These are phyloP conservation scores for Saturnispora besseyi DNA, from an alignment of 805 yeast species.

Conservation along the genomic window DNA sequence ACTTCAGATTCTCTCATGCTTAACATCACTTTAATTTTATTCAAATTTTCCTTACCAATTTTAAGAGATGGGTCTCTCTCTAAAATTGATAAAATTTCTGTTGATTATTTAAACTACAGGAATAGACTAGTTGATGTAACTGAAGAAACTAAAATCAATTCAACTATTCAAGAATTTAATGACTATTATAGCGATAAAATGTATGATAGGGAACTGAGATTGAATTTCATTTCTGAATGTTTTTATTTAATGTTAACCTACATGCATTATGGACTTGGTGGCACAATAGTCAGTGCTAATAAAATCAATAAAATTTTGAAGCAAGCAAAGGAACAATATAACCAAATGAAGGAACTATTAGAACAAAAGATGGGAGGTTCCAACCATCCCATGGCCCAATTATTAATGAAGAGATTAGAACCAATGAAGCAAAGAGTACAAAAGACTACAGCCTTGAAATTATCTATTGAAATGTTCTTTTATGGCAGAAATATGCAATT, in stretches of 20 bases:
- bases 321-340: conserved; percentile 45
- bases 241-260: conserved; percentile 73
- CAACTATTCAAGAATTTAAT: conserved; percentile 63
- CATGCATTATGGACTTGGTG: conserved; percentile 85
- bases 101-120: conserved; percentile 51
- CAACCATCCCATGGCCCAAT: conserved; percentile 24
- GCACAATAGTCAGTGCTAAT: conserved; percentile 49
- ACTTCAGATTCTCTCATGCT: conserved; percentile 78
- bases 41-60: conserved; percentile 77
- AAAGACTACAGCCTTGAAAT: conserved; percentile 35
- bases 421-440: conserved; percentile 29
- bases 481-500: conserved; percentile 46
- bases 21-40: conserved; percentile 59
- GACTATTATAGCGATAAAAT: conserved; percentile 40
- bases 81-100: conserved; percentile 71
- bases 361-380: conserved; percentile 12
- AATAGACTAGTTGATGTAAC: conserved; percentile 49
- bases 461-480: conserved; percentile 57
- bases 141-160: conserved; percentile 77
- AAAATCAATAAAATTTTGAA: conserved; percentile 42
- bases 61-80: conserved; percentile 44
- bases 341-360: conserved; percentile 37
- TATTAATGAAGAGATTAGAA: conserved; percentile 22
- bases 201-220: conserved; percentile 21
- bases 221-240: conserved; percentile 85